Evolutionary conservation across 192 early-diverging fungal genomes (phyloP).

Genomic region (Chytriomyces sp.): DNA sequence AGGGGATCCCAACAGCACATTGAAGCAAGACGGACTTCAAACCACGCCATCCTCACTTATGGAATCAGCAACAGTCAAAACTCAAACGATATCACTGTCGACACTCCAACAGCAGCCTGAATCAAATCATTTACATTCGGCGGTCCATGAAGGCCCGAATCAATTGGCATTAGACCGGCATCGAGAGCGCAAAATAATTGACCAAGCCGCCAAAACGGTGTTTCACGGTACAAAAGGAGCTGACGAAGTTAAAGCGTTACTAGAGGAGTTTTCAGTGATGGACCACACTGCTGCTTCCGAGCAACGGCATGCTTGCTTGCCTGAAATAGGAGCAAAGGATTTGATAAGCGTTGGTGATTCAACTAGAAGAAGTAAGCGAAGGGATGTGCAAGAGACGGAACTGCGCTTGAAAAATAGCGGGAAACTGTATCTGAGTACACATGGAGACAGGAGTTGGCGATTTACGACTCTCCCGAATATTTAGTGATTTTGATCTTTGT

Average conservation of each 20-base stretch:
- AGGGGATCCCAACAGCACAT: too few relatives aligned
- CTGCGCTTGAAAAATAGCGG: background rate
- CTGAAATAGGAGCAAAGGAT: too few relatives aligned
- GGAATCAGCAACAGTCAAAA: too few relatives aligned
- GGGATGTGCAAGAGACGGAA: background rate
- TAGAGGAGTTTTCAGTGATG: background rate
- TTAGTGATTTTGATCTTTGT: background rate
- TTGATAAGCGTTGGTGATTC: background rate
- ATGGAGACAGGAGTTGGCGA: slow-evolving; percentile 25
- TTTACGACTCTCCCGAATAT: slow-evolving; percentile 21
- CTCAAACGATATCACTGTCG: too few relatives aligned
- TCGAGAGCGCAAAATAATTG: background rate
- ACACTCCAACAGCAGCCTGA: background rate
- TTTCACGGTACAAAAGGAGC: background rate
- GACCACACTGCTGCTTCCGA: too few relatives aligned
- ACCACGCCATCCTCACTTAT: too few relatives aligned
- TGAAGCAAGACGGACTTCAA: too few relatives aligned
- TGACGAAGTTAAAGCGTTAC: slow-evolving; percentile 6
- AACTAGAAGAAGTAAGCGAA: background rate
- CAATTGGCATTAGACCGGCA: background rate
- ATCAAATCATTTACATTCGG: background rate
- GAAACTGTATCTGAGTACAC: slow-evolving; percentile 24
- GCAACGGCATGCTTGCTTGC: too few relatives aligned
- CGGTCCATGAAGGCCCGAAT: background rate
- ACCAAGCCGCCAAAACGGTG: background rate